Evolutionary conservation across 2,329 filamentous ascomycete genomes (phyloP), one percentile per base, ranked within the genome.

Genomic region (Calonectria multiphialidica): DNA sequence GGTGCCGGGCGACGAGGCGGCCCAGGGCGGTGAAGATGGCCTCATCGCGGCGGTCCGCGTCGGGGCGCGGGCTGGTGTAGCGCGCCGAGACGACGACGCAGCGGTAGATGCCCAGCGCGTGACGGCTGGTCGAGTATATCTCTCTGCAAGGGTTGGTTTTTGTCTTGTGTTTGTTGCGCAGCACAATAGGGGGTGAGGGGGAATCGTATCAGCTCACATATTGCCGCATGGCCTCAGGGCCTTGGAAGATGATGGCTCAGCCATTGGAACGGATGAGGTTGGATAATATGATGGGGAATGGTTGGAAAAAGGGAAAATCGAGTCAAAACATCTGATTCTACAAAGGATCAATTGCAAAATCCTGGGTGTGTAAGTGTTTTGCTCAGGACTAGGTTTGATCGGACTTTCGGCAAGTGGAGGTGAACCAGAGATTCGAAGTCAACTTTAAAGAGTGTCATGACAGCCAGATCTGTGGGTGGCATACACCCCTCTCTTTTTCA

Each of bases 81-180:
- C 84, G 85, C 45, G 85, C 85, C 13, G 87, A 86, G 37, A 86
- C 82, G 53, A 82, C 80, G 15, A 90, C 87, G 57, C 85, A 85
- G 68, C 84, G 84, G 75, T 88, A 88, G 53, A 89, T 77, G 37
- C 86, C 87, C 5, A 89, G 78, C 4, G 81, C 77, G 73, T 89
- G 87, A 2, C 87, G 85, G 7, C 85, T 82, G 3, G 87, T 85
- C 7, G 84, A 87, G 75, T 80, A 87, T 45, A 82, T 80, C 73
- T 89, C 87, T 57, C 87, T 88, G 68, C 6, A 47, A 23, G 21
- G 18, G 5, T n/a, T n/a, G 37, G 18, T 72, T n/a, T n/a, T 61
- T 61, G 65, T 75, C 49, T 40, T 23, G 33, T 40, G 33, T 57
- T 57, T 30, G 53, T 18, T 21, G 53, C 53, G n/a, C 37, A 35